Percentiles rank a stretch among this genome's conserved stretches.
These are phyloP conservation scores for Elsinoe arachidis DNA, from an alignment of 2,329 filamentous ascomycete genomes.

Conservation along the genomic window DNA sequence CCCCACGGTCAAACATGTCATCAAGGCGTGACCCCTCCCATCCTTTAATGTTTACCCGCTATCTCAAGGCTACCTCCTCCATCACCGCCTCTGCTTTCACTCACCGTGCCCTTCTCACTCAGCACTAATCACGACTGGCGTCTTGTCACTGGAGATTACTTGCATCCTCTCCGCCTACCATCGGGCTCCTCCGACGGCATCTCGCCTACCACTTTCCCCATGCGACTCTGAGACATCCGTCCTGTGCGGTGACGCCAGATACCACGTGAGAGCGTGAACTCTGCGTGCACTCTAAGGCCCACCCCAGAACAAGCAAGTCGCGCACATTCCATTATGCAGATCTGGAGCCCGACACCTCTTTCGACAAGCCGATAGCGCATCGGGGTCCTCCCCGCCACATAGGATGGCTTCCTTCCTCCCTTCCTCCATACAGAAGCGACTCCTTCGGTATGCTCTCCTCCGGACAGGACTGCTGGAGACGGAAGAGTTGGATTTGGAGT, in stretches of 20 bases:
- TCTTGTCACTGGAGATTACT: background rate
- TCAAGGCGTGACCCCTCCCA: background rate
- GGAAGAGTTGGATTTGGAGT: constrained; percentile 75
- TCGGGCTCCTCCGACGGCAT: background rate
- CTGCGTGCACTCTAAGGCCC: constrained; percentile 8
- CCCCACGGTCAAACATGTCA: constrained; percentile 1
- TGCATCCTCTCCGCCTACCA: background rate
- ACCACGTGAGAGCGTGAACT: constrained; percentile 13
- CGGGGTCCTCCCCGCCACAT: background rate
- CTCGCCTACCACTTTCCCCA: background rate
- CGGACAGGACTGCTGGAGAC: constrained; percentile 81
- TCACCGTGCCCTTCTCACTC: background rate
- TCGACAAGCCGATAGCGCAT: background rate
- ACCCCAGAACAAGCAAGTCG: background rate
- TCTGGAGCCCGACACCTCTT: background rate
- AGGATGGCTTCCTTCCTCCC: constrained; percentile 54
- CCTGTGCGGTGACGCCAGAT: constrained; percentile 8
- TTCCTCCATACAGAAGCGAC: constrained; percentile 72
- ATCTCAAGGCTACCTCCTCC: constrained; percentile 7
- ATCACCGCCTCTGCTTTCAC: constrained; percentile 7
- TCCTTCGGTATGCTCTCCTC: constrained; percentile 77
- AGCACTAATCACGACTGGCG: background rate
- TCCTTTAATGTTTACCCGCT: constrained; percentile 8
- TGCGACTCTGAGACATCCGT: constrained; percentile 4
- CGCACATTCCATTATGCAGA: background rate